Evolutionary conservation across 306 rosid species (phyloP).

Genomic region (Canavalia gladiata): DNA sequence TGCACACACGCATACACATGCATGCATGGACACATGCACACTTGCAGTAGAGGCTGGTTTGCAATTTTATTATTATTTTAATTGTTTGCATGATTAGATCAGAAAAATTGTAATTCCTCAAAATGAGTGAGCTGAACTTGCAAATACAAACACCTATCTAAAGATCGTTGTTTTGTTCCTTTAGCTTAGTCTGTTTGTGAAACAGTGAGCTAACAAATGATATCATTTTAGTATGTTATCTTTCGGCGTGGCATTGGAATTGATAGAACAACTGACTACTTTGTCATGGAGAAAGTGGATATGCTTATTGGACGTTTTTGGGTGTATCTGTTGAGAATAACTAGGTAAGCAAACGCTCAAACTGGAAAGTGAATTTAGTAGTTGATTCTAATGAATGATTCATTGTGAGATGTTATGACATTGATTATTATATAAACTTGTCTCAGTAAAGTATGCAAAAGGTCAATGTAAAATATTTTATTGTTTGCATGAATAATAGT

Average conservation of each 20-base stretch:
- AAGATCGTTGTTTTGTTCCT: conserved; percentile 28
- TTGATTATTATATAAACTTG: conserved; percentile 36
- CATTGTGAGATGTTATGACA: conserved; percentile 28
- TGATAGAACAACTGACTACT: conserved; percentile 82
- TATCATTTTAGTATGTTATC: conserved; percentile 77
- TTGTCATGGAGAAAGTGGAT: conserved; percentile 95
- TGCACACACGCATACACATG: neutral
- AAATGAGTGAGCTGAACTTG: conserved; percentile 5
- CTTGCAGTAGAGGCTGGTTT: conserved; percentile 6
- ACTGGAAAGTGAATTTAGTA: conserved; percentile 16
- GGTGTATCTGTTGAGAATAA: conserved; percentile 71
- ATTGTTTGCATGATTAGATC: neutral
- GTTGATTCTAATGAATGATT: conserved; percentile 28
- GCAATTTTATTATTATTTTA: conserved; percentile 11
- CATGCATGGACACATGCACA: neutral
- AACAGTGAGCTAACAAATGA: conserved; percentile 50
- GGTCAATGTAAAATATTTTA: conserved; percentile 29
- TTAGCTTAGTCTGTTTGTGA: conserved; percentile 39
- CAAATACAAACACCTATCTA: neutral
- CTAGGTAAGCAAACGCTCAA: conserved; percentile 61
- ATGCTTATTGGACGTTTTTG: conserved; percentile 82
- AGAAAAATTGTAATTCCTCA: conserved; percentile 2
- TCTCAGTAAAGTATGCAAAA: conserved; percentile 33
- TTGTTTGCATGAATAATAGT: conserved; percentile 37
- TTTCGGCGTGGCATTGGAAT: conserved; percentile 92